Percentiles rank a stretch among this genome's conserved stretches.
phyloP scores from a whole-genome alignment of 495 filamentous ascomycete genomes.

The Neurospora tetrasperma region DNA sequence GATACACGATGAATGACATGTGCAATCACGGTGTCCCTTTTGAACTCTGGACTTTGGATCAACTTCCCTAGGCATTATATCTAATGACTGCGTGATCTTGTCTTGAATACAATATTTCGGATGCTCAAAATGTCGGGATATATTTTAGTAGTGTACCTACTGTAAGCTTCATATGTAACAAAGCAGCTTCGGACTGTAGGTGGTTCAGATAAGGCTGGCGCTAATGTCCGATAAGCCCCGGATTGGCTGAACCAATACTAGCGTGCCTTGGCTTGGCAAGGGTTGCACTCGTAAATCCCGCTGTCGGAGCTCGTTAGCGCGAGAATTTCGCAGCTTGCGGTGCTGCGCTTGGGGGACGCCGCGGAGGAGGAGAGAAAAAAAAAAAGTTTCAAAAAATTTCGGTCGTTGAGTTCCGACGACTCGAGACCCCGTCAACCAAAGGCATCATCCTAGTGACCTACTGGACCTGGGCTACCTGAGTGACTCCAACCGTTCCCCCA shows the following conservation, averaged over 20 bases:
- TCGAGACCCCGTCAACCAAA: background rate
- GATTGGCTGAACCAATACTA: background rate
- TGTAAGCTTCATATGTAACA: no score
- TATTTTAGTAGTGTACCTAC: no score
- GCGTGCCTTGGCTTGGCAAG: background rate
- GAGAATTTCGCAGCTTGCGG: slow-evolving; percentile 3
- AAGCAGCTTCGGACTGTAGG: background rate
- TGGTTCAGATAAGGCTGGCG: slow-evolving; percentile 8
- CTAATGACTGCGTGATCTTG: no score
- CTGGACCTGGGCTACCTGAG: background rate
- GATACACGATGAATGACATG: no score
- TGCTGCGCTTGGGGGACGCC: no score
- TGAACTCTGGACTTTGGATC: background rate
- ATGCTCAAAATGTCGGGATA: no score
- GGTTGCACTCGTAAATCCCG: slow-evolving; percentile 7
- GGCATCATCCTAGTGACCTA: background rate
- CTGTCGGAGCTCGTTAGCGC: slow-evolving; percentile 10
- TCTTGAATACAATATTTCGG: no score
- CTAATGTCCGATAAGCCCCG: slow-evolving; percentile 7
- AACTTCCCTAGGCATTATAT: no score
- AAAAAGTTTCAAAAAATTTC: background rate
- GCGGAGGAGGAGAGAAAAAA: background rate
- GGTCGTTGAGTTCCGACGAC: background rate
- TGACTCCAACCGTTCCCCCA: background rate
- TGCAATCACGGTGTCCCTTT: no score